These are phyloP conservation scores for Cicer arietinum DNA, from an alignment of 306 rosid species.

Conservation along the genomic window DNA sequence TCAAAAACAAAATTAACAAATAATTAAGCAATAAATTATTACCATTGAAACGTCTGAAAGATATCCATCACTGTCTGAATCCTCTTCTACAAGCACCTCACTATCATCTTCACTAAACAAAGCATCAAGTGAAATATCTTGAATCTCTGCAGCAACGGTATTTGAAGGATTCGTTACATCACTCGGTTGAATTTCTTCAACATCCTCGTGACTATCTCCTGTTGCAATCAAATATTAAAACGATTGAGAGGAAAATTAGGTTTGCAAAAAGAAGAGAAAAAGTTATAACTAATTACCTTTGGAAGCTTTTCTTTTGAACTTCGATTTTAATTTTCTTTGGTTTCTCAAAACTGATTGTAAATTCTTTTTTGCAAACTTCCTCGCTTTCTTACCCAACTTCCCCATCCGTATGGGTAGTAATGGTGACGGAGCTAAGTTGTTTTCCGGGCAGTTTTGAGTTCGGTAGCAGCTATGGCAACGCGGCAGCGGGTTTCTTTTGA, in stretches of 20 bases:
- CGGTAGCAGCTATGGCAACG: too few species aligned
- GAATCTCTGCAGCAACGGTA: conserved; percentile 48
- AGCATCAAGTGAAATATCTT: conserved; percentile 57
- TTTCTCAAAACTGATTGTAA: conserved; percentile 78
- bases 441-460: too few species aligned
- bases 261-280: background rate
- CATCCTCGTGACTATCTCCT: conserved; percentile 48
- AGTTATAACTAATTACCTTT: conserved; percentile 50
- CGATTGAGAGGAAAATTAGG: background rate
- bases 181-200: conserved; percentile 52
- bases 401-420: conserved; percentile 52
- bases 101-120: conserved; percentile 68
- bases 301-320: conserved; percentile 80
- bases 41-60: conserved; percentile 77
- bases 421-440: too few species aligned
- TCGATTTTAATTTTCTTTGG: conserved; percentile 71
- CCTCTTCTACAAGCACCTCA: conserved; percentile 55
- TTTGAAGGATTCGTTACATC: conserved; percentile 54
- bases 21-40: conserved; percentile 24
- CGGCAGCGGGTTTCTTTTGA: too few species aligned
- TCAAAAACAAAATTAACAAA: conserved; percentile 2
- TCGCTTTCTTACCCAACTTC: conserved; percentile 88
- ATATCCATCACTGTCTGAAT: conserved; percentile 85
- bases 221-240: conserved; percentile 39
- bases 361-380: conserved; percentile 93